A percentile compares a stretch with the other conserved stretches of the same genome.
Evolutionary conservation across 352 stramenopile species (phyloP).

Genomic region (Plasmopara halstedii): DNA sequence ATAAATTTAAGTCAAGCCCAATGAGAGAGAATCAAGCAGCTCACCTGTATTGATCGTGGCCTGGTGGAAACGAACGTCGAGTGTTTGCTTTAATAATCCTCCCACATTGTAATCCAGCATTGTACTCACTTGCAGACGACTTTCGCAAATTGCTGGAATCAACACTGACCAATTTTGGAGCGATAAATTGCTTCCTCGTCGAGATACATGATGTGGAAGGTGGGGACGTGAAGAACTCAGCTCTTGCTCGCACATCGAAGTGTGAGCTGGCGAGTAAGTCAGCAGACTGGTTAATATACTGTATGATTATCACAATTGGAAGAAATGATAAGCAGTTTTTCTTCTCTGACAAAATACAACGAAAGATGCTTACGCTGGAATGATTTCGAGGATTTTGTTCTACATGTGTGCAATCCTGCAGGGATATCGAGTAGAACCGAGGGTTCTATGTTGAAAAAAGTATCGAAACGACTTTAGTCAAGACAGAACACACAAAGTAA

Average conservation of each 20-base stretch:
- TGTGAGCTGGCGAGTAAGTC: constrained; percentile 54
- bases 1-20: too few relatives aligned
- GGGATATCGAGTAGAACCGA: constrained; percentile 53
- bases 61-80: constrained; percentile 15
- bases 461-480: neutral
- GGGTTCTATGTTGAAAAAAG: constrained; percentile 42
- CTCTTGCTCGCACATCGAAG: constrained; percentile 33
- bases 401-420: constrained; percentile 33
- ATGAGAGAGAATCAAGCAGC: neutral
- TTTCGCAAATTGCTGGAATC: constrained; percentile 35
- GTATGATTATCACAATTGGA: neutral
- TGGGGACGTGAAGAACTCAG: constrained; percentile 40
- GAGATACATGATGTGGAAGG: constrained; percentile 37
- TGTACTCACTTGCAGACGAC: constrained; percentile 3
- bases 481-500: constrained; percentile 10
- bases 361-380: constrained; percentile 42
- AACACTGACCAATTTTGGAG: constrained; percentile 44
- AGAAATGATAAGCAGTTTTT: neutral
- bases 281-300: constrained; percentile 63
- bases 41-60: constrained; percentile 38
- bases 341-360: neutral
- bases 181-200: constrained; percentile 26
- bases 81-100: constrained; percentile 9
- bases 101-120: neutral
- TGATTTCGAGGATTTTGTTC: constrained; percentile 66